phyloP scores from a whole-genome alignment of 768 basidiomycete species.

The Pleurotus djamor region DNA sequence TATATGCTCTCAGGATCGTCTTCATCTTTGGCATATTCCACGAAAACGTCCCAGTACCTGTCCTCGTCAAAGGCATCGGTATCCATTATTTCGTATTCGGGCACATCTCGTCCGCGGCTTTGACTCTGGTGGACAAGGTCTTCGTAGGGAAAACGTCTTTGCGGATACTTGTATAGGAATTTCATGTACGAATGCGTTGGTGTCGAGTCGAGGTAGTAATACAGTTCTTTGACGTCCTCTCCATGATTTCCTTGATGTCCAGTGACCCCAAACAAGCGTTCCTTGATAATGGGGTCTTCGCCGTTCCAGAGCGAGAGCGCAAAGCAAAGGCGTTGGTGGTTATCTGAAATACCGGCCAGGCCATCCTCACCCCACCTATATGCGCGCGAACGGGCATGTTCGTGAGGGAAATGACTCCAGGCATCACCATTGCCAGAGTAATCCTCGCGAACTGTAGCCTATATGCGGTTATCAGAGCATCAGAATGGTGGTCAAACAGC shows the following conservation, averaged over 20 bases:
- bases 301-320: slow-evolving; percentile 94
- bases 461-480: not conserved
- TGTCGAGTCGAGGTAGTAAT: slow-evolving; percentile 98
- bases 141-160: slow-evolving; percentile 90
- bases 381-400: slow-evolving; percentile 88
- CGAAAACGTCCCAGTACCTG: slow-evolving; percentile 97
- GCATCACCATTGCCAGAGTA: slow-evolving; percentile 97
- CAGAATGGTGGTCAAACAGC: slow-evolving; percentile 10
- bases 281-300: slow-evolving; percentile 92
- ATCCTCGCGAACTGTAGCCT: slow-evolving; percentile 99
- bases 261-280: slow-evolving; percentile 94
- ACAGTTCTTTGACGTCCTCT: slow-evolving; percentile 98
- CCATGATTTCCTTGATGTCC: slow-evolving; percentile 99
- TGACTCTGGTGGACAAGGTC: slow-evolving; percentile 85
- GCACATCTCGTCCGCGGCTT: slow-evolving; percentile 78
- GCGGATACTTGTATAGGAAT: slow-evolving; percentile 98
- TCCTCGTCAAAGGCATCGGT: slow-evolving; percentile 90
- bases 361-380: slow-evolving; percentile 99
- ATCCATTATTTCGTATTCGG: slow-evolving; percentile 93
- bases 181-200: slow-evolving; percentile 99
- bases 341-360: slow-evolving; percentile 95
- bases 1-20: slow-evolving; percentile 86
- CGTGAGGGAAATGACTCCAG: slow-evolving; percentile 94
- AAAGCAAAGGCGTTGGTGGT: slow-evolving; percentile 93
- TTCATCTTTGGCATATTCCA: slow-evolving; percentile 98